Conservation (phyloP, 1,139 yeast species). For the Scheffersomyces segobiensis region DNA sequence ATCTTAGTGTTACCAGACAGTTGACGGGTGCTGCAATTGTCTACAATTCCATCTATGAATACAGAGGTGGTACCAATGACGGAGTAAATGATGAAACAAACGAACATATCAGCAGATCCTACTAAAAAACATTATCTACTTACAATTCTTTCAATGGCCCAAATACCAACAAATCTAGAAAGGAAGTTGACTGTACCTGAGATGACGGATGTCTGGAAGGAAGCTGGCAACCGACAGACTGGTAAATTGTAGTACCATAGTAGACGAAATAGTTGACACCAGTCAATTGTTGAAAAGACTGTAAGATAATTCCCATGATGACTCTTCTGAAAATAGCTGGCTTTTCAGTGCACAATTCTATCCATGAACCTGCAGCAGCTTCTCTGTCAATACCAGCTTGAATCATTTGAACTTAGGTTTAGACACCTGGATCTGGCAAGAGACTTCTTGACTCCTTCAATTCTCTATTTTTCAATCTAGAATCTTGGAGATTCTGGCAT, state of each 20-base stretch:
- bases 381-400: slow-evolving; percentile 66
- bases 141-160: slow-evolving; percentile 67
- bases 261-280: slow-evolving; percentile 84
- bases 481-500: slow-evolving; percentile 29
- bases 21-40: slow-evolving; percentile 32
- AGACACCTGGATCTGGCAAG: slow-evolving; percentile 57
- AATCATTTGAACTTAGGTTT: slow-evolving; percentile 59
- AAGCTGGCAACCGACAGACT: slow-evolving; percentile 73
- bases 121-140: slow-evolving; percentile 64
- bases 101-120: slow-evolving; percentile 63
- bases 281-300: slow-evolving; percentile 73
- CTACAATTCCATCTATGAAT: slow-evolving; percentile 48
- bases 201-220: slow-evolving; percentile 75
- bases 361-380: slow-evolving; percentile 65
- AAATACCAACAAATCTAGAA: slow-evolving; percentile 70
- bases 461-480: slow-evolving; percentile 19
- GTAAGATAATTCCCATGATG: slow-evolving; percentile 62
- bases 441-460: slow-evolving; percentile 55
- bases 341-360: slow-evolving; percentile 62
- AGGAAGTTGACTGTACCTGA: slow-evolving; percentile 78
- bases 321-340: slow-evolving; percentile 69
- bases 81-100: slow-evolving; percentile 64
- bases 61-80: slow-evolving; percentile 66
- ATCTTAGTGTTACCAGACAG: slow-evolving; percentile 76
- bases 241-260: slow-evolving; percentile 76